A percentile compares a stretch with the other conserved stretches of the same genome.
phyloP scores from a whole-genome alignment of 2,329 filamentous ascomycete species.

The Colletotrichum sp. region DNA sequence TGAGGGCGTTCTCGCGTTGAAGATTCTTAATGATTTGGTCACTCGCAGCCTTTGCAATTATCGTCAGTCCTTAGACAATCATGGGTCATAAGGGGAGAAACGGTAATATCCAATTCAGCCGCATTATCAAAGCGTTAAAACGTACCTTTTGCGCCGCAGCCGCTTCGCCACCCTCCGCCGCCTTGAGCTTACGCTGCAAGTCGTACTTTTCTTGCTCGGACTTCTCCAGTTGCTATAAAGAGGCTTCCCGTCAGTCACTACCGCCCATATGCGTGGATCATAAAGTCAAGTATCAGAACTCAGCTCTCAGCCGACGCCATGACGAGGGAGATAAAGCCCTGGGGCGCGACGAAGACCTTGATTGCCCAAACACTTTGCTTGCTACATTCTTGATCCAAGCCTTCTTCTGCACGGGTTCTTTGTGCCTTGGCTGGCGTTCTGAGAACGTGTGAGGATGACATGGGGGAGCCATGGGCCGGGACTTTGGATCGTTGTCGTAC shows the following conservation, averaged over 20 bases:
- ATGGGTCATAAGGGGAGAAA: neutral
- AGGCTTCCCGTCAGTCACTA: slow-evolving; percentile 24
- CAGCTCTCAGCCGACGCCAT: neutral
- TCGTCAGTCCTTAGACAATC: neutral
- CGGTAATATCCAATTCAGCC: neutral
- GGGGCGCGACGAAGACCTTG: neutral
- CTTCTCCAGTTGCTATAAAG: slow-evolving; percentile 60
- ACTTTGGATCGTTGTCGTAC: slow-evolving; percentile 5
- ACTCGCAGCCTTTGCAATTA: slow-evolving; percentile 44
- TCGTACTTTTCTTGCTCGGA: slow-evolving; percentile 61
- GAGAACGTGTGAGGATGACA: neutral
- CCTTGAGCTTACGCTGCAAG: slow-evolving; percentile 58
- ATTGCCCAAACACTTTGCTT: neutral
- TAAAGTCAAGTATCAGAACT: neutral
- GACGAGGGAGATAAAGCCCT: neutral
- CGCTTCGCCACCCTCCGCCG: slow-evolving; percentile 52
- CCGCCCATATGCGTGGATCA: neutral
- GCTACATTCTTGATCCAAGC: neutral
- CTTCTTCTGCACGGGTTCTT: neutral
- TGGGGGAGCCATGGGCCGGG: neutral
- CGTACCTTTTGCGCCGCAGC: slow-evolving; percentile 58
- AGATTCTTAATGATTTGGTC: slow-evolving; percentile 69
- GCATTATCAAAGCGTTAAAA: slow-evolving; percentile 19
- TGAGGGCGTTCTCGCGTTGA: slow-evolving; percentile 77
- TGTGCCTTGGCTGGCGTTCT: neutral